Base-by-base conservation (phyloP, 2,329 filamentous ascomycete genomes). In the Aspergillus sp. region DNA sequence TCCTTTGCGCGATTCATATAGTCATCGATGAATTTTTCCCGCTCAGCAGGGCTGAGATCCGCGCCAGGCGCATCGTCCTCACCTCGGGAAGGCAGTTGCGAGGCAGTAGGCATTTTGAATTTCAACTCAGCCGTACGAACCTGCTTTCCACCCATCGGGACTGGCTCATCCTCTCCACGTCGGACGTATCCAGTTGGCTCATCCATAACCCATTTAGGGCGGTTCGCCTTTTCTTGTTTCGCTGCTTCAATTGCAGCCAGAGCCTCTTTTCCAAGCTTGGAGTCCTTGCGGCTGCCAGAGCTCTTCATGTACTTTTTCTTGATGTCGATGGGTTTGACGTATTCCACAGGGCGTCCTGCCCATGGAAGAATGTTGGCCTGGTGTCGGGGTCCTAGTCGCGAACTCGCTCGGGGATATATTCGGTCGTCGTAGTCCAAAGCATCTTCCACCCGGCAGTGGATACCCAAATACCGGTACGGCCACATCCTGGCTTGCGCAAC, bases 351-450 rank as follows among this genome's bases (percentile, higher is more conserved):
- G 42, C 82, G 82, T 5, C 91, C 93, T 43, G 85, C 85, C 93
- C 93, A 98, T 5, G 86, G 77, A 39, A 79, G 74, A 30, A 95
- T 87, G 54, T 83, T 85, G 4, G 93, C 91, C 71, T 98, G 93
- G 65, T 97, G 90, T 43, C 90, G 83, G 7, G 90, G 88, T 6
- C 93, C 93, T 32, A 97, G 75, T 32, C 93, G 85, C 43, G 93
- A 97, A 62, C 90, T 94, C 11, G 93, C 91, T 52, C 93, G 85
- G 7, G 93, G 93, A 61, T 97, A 97, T 52, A 98, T 97, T 51
- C 93, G 85, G 65, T 98, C 93, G 60, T 98, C 93, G 62, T 95
- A 95, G 64, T 98, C 93, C 28, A 98, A 74, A 0, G 89, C 93
- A 70, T 98, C 93, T 66, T 97, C 90, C 1, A 93, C 86, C 53